Evolutionary conservation across 108 stramenopile genomes (phyloP).

Genomic region (Cyclotella choctawhatcheeana): DNA sequence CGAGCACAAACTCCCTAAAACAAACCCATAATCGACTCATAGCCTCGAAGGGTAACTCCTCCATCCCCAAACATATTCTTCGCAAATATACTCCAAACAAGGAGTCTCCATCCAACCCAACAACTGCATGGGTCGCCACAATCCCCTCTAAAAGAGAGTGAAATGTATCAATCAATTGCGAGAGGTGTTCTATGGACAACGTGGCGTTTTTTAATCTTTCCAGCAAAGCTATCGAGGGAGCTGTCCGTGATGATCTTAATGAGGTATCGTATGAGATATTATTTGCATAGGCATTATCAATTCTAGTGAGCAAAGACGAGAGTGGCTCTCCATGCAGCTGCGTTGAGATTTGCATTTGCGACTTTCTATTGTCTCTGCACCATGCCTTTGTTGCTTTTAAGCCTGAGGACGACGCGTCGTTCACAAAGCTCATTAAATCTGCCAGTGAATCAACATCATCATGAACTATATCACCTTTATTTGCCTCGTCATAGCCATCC

Average conservation of each 20-base stretch:
- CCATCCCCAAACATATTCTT: slow-evolving; percentile 79
- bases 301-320: slow-evolving; percentile 28
- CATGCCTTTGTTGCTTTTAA: neutral
- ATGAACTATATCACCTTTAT: neutral
- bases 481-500: neutral
- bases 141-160: slow-evolving; percentile 32
- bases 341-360: neutral
- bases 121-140: neutral
- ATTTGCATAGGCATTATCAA: slow-evolving; percentile 25
- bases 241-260: slow-evolving; percentile 3
- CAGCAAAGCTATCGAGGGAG: slow-evolving; percentile 33
- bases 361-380: neutral
- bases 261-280: neutral
- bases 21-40: slow-evolving; percentile 68
- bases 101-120: slow-evolving; percentile 54
- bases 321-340: slow-evolving; percentile 13
- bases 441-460: neutral
- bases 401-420: neutral
- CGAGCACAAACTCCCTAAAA: slow-evolving; percentile 28
- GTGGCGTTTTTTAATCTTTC: slow-evolving; percentile 16
- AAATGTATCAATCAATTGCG: slow-evolving; percentile 39
- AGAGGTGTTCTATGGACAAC: slow-evolving; percentile 36
- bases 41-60: slow-evolving; percentile 76
- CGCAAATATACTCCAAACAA: slow-evolving; percentile 76
- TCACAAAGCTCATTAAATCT: neutral